Evolutionary conservation across 2,329 filamentous ascomycete species (phyloP).

Genomic region (Fusarium nodosum): DNA sequence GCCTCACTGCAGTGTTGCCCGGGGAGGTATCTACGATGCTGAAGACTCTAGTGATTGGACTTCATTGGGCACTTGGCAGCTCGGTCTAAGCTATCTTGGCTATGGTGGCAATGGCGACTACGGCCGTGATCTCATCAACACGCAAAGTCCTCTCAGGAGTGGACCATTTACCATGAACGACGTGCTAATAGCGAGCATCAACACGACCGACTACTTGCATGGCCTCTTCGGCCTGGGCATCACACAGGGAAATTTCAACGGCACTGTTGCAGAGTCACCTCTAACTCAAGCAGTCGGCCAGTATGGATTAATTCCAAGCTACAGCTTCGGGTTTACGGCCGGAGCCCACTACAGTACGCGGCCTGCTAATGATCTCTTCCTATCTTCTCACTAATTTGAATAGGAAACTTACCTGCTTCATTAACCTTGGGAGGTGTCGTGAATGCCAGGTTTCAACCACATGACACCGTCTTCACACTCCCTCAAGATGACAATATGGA

Average conservation of each 20-base stretch:
- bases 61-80: slow-evolving; percentile 69
- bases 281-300: slow-evolving; percentile 70
- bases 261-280: slow-evolving; percentile 63
- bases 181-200: slow-evolving; percentile 66
- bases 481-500: slow-evolving; percentile 68
- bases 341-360: slow-evolving; percentile 77
- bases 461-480: slow-evolving; percentile 72
- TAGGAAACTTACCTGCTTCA: slow-evolving; percentile 63
- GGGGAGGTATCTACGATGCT: slow-evolving; percentile 71
- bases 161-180: slow-evolving; percentile 59
- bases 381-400: slow-evolving; percentile 23
- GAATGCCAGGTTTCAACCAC: slow-evolving; percentile 69
- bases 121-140: slow-evolving; percentile 66
- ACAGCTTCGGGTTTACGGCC: slow-evolving; percentile 82
- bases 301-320: slow-evolving; percentile 73
- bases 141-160: slow-evolving; percentile 57
- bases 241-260: slow-evolving; percentile 65
- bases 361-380: neutral
- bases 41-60: slow-evolving; percentile 69
- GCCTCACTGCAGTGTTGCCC: slow-evolving; percentile 65
- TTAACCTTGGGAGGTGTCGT: slow-evolving; percentile 81
- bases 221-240: slow-evolving; percentile 71
- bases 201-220: slow-evolving; percentile 67
- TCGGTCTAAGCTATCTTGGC: slow-evolving; percentile 71
- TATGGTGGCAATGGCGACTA: slow-evolving; percentile 74